Evolutionary conservation across 805 yeast genomes (phyloP).

Genomic region (Kuraishia ogatae): DNA sequence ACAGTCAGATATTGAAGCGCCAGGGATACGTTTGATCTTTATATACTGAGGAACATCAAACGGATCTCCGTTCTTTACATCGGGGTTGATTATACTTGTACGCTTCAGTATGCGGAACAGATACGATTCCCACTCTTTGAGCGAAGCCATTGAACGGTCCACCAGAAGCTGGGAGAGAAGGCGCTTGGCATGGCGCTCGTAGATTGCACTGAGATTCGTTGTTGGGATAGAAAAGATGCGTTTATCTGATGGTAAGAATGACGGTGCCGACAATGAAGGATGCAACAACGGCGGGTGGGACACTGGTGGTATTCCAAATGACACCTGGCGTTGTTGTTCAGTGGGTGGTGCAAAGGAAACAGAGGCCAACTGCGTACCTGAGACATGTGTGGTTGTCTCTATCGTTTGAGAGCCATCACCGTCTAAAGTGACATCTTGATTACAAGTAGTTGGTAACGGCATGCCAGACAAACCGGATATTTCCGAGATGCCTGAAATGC

Average conservation of each 20-base stretch:
- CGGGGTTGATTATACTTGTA: constrained; percentile 52
- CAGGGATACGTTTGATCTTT: constrained; percentile 76
- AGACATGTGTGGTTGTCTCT: not conserved
- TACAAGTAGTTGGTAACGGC: not conserved
- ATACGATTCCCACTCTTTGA: constrained; percentile 50
- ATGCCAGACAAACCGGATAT: not conserved
- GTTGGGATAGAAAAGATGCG: constrained; percentile 5
- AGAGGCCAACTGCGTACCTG: not conserved
- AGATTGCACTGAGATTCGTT: constrained; percentile 7
- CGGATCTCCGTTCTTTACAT: constrained; percentile 56
- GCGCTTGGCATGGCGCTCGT: constrained; percentile 36
- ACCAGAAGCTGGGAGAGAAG: constrained; percentile 50
- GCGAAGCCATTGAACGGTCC: constrained; percentile 47
- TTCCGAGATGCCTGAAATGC: not conserved
- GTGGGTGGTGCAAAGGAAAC: not conserved
- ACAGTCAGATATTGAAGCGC: constrained; percentile 59
- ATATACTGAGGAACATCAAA: constrained; percentile 84
- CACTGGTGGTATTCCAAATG: not conserved
- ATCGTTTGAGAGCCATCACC: not conserved
- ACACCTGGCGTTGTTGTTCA: not conserved
- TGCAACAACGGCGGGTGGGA: not conserved
- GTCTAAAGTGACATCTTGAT: not conserved
- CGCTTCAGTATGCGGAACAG: constrained; percentile 42
- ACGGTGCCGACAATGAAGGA: not conserved
- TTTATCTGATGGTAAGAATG: not conserved